Evolutionary conservation across 1,284 basidiomycete genomes (phyloP).

Genomic region (Malassezia vespertilionis): DNA sequence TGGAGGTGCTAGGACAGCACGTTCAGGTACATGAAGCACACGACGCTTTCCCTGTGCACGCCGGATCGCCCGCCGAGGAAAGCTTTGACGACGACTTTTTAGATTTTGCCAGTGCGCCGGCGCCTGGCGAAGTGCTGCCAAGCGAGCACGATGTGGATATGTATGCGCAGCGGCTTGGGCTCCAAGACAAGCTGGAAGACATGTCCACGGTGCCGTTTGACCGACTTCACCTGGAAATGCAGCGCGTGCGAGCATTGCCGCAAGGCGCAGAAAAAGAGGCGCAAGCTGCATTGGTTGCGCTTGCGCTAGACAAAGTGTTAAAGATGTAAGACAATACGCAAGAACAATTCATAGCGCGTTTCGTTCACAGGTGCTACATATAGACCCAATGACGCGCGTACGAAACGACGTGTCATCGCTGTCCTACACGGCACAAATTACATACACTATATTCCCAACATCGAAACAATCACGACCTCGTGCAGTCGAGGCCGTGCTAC

Average conservation of each 20-base stretch:
- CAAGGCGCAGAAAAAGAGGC: not conserved
- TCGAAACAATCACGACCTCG: too few relatives aligned
- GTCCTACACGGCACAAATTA: too few relatives aligned
- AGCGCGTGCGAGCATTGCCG: conserved; percentile 6
- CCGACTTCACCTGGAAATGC: not conserved
- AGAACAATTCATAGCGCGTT: too few relatives aligned
- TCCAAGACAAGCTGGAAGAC: not conserved
- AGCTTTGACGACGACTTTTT: conserved; percentile 7
- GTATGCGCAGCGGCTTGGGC: not conserved
- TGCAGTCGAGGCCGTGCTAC: too few relatives aligned
- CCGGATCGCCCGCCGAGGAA: not conserved
- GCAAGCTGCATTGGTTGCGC: conserved; percentile 7
- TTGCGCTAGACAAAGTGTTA: conserved; percentile 2
- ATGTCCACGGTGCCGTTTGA: not conserved
- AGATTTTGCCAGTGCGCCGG: conserved; percentile 3
- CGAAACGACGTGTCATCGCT: too few relatives aligned
- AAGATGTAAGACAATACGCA: too few relatives aligned
- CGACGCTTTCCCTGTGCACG: not conserved
- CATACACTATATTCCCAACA: too few relatives aligned
- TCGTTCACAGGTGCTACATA: too few relatives aligned
- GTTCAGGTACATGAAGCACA: not conserved
- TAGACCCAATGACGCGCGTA: too few relatives aligned
- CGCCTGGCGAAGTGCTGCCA: not conserved
- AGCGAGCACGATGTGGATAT: not conserved
- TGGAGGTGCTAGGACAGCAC: not conserved